phyloP scores from a whole-genome alignment of 805 yeast genomes.

The Starmera amethionina region DNA sequence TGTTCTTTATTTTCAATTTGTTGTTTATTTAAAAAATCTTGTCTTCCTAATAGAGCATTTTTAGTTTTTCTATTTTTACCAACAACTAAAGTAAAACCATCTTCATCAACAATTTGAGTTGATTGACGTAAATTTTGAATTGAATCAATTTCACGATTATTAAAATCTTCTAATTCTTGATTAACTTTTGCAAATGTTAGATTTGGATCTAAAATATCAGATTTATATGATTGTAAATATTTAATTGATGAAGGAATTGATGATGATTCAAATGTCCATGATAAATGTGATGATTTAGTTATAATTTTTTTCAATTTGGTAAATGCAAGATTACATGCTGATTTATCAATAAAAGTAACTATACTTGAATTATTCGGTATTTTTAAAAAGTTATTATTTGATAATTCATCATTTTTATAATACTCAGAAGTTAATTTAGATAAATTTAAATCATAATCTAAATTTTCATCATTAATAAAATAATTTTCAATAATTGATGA shows the following conservation, averaged over 20 bases:
- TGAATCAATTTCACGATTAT: conserved; percentile 56
- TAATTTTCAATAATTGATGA: conserved; percentile 54
- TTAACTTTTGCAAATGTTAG: conserved; percentile 46
- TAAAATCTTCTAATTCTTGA: conserved; percentile 55
- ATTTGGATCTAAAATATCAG: conserved; percentile 34
- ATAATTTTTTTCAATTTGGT: conserved; percentile 43
- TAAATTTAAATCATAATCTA: conserved; percentile 40
- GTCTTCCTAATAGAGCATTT: conserved; percentile 57
- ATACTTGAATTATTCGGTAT: conserved; percentile 70
- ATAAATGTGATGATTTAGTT: conserved; percentile 29
- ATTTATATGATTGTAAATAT: conserved; percentile 31
- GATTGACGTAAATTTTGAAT: conserved; percentile 44
- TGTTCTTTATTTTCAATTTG: conserved; percentile 16
- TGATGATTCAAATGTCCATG: conserved; percentile 20
- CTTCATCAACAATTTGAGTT: conserved; percentile 71
- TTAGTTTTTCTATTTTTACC: conserved; percentile 78
- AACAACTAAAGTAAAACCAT: conserved; percentile 88
- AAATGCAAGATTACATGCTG: conserved; percentile 56
- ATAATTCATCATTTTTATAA: conserved; percentile 23
- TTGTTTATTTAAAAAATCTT: conserved; percentile 28
- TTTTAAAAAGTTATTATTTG: conserved; percentile 26
- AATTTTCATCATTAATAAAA: conserved; percentile 31
- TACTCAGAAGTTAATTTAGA: conserved; percentile 51
- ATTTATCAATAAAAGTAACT: conserved; percentile 63
- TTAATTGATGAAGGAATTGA: conserved; percentile 26